Conservation (phyloP, 108 stramenopile species). For the Hondaea fermentalgiana region DNA sequence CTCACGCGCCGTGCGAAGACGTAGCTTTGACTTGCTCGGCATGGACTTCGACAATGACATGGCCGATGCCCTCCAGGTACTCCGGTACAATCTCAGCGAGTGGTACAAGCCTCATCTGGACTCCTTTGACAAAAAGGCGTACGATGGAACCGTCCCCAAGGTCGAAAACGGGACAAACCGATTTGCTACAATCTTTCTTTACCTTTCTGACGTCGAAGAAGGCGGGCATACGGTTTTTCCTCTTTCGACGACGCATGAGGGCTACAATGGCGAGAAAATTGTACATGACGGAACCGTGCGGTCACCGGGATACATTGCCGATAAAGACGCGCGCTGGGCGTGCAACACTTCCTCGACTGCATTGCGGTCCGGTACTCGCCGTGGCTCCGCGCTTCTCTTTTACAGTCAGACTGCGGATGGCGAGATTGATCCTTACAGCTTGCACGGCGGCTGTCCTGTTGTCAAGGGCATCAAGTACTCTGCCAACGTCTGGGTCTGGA, state of each 20-base stretch:
- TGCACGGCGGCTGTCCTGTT: constrained; percentile 84
- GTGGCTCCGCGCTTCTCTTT: constrained; percentile 68
- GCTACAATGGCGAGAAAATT: neutral
- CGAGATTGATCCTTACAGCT: constrained; percentile 43
- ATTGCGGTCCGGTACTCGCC: constrained; percentile 46
- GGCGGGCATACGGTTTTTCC: constrained; percentile 89
- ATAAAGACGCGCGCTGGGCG: constrained; percentile 45
- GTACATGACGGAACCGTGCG: neutral
- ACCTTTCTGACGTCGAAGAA: constrained; percentile 78
- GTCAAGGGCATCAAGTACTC: constrained; percentile 62
- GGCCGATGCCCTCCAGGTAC: constrained; percentile 85
- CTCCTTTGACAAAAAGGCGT: constrained; percentile 53
- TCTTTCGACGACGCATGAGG: constrained; percentile 26
- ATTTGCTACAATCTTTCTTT: constrained; percentile 86
- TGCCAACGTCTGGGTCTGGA: constrained; percentile 68
- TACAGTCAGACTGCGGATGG: constrained; percentile 75
- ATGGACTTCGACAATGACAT: constrained; percentile 70
- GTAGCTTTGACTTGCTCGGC: constrained; percentile 59
- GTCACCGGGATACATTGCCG: neutral
- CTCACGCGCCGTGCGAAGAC: constrained; percentile 12
- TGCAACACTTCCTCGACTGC: constrained; percentile 21
- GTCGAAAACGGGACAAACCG: constrained; percentile 64
- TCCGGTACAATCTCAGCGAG: constrained; percentile 79
- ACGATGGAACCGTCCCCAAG: constrained; percentile 30
- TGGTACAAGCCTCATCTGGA: constrained; percentile 85